Evolutionary conservation across 768 basidiomycete species (phyloP).

Genomic region (Termitomyces sp.): DNA sequence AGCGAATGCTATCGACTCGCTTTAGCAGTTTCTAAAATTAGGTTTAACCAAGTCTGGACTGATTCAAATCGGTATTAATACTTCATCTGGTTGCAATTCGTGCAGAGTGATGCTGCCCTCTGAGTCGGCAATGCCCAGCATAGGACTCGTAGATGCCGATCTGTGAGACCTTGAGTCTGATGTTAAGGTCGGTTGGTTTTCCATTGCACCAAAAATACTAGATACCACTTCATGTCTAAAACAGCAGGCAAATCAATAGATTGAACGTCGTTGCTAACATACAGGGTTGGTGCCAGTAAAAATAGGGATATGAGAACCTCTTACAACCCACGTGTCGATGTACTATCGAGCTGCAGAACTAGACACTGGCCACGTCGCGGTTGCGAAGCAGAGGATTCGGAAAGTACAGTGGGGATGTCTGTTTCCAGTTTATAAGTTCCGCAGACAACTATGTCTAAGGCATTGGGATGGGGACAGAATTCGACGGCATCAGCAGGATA

Average conservation of each 20-base stretch:
- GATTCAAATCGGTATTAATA: conserved; percentile 15
- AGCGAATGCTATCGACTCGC: conserved; percentile 36
- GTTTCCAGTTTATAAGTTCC: conserved; percentile 86
- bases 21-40: conserved; percentile 31
- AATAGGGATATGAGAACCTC: conserved; percentile 7
- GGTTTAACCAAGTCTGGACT: neutral
- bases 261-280: conserved; percentile 52
- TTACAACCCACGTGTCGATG: conserved; percentile 26
- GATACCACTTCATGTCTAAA: conserved; percentile 91
- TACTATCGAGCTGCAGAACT: conserved; percentile 44
- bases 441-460: conserved; percentile 66
- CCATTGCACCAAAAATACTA: neutral
- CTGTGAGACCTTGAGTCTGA: conserved; percentile 52
- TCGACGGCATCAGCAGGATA: conserved; percentile 89
- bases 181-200: neutral
- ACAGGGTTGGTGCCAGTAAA: conserved; percentile 2
- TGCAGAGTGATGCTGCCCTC: conserved; percentile 73
- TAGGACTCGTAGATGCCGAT: conserved; percentile 29
- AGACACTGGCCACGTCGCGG: conserved; percentile 68
- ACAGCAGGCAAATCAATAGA: conserved; percentile 74
- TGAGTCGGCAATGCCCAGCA: conserved; percentile 78
- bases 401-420: neutral
- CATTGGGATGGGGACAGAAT: conserved; percentile 71
- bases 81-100: conserved; percentile 36
- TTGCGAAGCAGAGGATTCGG: conserved; percentile 21